Percentiles rank a stretch among this genome's conserved stretches.
phyloP scores from a whole-genome alignment of 169 alveolate species.

The Babesia ovata region DNA sequence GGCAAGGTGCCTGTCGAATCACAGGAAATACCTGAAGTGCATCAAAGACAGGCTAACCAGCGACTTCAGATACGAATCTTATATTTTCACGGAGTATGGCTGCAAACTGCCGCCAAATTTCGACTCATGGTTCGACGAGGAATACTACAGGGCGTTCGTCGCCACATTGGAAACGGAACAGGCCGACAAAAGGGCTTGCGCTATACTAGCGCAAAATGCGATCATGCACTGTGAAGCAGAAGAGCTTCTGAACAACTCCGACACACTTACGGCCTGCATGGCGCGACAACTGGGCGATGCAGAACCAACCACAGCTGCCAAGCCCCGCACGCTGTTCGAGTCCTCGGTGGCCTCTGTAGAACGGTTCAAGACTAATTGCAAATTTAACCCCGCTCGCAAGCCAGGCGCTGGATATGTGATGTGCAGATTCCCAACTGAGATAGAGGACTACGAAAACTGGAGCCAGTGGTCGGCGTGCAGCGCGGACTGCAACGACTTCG shows the following conservation, averaged over 20 bases:
- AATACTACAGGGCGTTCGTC: slow-evolving; percentile 26
- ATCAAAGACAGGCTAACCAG: slow-evolving; percentile 4
- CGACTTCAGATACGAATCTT: slow-evolving; percentile 3
- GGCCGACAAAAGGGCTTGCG: slow-evolving; percentile 15
- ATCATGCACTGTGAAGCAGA: slow-evolving; percentile 32
- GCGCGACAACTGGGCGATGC: slow-evolving; percentile 9
- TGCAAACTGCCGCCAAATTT: slow-evolving; percentile 40
- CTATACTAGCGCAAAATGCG: slow-evolving; percentile 13
- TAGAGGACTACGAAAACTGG: slow-evolving; percentile 63
- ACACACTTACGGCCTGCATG: slow-evolving; percentile 15
- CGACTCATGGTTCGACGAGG: slow-evolving; percentile 11
- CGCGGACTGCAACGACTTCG: slow-evolving; percentile 56
- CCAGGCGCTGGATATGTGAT: slow-evolving; percentile 68
- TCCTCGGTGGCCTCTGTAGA: background rate
- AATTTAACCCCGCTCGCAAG: slow-evolving; percentile 16
- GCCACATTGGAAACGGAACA: slow-evolving; percentile 26
- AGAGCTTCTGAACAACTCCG: slow-evolving; percentile 12
- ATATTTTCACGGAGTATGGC: slow-evolving; percentile 11
- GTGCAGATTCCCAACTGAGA: slow-evolving; percentile 60
- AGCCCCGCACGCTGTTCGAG: background rate
- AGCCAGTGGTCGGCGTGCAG: slow-evolving; percentile 74
- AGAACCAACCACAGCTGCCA: slow-evolving; percentile 6
- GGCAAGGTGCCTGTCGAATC: slow-evolving; percentile 6
- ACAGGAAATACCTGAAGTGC: slow-evolving; percentile 31
- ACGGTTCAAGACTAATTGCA: slow-evolving; percentile 38